phyloP scores from a whole-genome alignment of 768 basidiomycete species.

The Chalciporus pseudorubinellus region DNA sequence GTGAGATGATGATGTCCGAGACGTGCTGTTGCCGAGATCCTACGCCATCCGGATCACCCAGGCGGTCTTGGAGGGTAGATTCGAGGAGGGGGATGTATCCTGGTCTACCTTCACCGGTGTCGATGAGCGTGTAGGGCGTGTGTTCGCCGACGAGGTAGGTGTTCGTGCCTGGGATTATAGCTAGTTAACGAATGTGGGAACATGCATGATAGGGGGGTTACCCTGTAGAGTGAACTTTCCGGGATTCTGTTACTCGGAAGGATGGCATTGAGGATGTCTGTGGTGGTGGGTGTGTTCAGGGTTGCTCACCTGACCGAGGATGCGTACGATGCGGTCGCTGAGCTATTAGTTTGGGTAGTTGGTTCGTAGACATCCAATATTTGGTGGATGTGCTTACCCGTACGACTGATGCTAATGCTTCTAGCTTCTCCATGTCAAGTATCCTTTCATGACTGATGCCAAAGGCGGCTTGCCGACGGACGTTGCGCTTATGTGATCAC shows the following conservation, averaged over 20 bases:
- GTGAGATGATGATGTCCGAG: slow-evolving; percentile 89
- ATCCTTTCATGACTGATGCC: too few species aligned
- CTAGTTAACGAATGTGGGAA: neutral
- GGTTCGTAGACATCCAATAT: neutral
- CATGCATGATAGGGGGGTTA: slow-evolving; percentile 19
- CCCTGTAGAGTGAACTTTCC: slow-evolving; percentile 89
- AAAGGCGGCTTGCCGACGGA: too few species aligned
- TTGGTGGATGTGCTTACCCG: slow-evolving; percentile 39
- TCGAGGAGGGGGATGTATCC: slow-evolving; percentile 68
- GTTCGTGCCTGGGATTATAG: slow-evolving; percentile 68
- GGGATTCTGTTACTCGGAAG: slow-evolving; percentile 58
- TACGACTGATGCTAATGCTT: slow-evolving; percentile 50
- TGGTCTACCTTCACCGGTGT: slow-evolving; percentile 74
- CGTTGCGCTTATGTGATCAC: too few species aligned
- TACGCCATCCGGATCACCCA: neutral
- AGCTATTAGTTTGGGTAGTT: slow-evolving; percentile 41
- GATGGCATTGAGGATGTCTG: neutral
- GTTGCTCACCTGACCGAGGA: slow-evolving; percentile 69
- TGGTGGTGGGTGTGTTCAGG: neutral
- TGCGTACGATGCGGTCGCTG: slow-evolving; percentile 62
- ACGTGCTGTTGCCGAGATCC: slow-evolving; percentile 39
- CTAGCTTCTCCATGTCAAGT: slow-evolving; percentile 47
- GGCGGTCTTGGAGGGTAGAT: slow-evolving; percentile 52
- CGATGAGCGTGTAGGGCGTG: slow-evolving; percentile 76
- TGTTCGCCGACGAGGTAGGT: slow-evolving; percentile 77